phyloP scores from a whole-genome alignment of 495 filamentous ascomycete species.

The Pseudevernia furfuracea region DNA sequence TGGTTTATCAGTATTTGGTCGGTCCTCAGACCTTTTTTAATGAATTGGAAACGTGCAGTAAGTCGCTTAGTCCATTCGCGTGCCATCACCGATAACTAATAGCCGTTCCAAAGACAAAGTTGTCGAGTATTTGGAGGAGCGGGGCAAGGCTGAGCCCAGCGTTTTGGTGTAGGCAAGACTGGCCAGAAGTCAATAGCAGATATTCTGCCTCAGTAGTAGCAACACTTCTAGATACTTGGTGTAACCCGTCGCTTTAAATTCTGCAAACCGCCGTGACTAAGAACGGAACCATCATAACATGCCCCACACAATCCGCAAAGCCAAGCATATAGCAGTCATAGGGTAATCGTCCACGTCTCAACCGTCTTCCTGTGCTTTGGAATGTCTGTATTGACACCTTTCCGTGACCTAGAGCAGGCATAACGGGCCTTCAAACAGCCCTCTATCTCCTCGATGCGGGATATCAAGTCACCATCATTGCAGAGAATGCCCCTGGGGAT shows the following conservation, averaged over 20 bases:
- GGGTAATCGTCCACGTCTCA: not conserved
- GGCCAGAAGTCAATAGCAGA: not conserved
- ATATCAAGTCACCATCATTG: conserved; percentile 38
- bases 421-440: conserved; percentile 43
- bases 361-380: not conserved
- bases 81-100: not conserved
- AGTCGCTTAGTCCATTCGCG: not conserved
- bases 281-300: not conserved
- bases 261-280: not conserved
- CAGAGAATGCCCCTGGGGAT: conserved; percentile 37
- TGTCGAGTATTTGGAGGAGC: not conserved
- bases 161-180: not conserved
- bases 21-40: not conserved
- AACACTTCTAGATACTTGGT: not conserved
- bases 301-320: not conserved
- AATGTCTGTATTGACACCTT: not conserved
- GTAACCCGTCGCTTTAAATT: not conserved
- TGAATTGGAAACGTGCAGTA: not conserved
- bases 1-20: not conserved
- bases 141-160: not conserved
- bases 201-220: not conserved
- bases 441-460: conserved; percentile 35
- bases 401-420: conserved; percentile 33
- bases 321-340: conserved; percentile 4
- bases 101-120: not conserved